Conservation (phyloP, 2,329 filamentous ascomycete species). For the Sphaerostilbella broomeana region DNA sequence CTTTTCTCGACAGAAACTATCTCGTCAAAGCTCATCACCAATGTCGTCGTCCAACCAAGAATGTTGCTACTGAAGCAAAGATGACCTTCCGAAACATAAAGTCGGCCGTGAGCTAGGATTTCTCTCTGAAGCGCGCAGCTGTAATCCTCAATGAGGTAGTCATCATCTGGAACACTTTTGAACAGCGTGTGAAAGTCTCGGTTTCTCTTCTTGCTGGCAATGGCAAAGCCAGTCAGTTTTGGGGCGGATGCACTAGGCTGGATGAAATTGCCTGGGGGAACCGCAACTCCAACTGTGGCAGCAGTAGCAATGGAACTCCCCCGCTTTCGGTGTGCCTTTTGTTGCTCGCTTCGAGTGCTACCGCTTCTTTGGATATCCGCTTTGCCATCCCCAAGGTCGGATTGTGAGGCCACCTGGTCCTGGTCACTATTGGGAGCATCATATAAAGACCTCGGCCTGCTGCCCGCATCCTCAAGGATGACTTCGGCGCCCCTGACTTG, state of each 20-base stretch:
- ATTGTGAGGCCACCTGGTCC: constrained; percentile 57
- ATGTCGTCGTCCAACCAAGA: constrained; percentile 91
- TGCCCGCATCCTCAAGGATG: constrained; percentile 28
- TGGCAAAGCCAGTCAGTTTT: constrained; percentile 88
- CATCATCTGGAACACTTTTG: constrained; percentile 94
- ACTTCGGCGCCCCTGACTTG: constrained; percentile 22
- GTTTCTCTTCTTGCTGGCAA: constrained; percentile 93
- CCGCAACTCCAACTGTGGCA: constrained; percentile 55
- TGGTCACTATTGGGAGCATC: constrained; percentile 48
- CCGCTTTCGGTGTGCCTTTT: constrained; percentile 62
- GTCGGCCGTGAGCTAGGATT: constrained; percentile 84
- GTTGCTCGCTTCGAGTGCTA: constrained; percentile 61
- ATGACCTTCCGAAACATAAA: constrained; percentile 96
- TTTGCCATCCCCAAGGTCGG: constrained; percentile 60
- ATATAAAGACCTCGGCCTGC: constrained; percentile 44
- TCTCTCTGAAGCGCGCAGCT: constrained; percentile 94
- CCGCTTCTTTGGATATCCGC: constrained; percentile 53
- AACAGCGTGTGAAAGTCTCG: constrained; percentile 91
- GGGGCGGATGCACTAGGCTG: constrained; percentile 52
- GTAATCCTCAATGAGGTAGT: constrained; percentile 97
- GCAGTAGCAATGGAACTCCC: constrained; percentile 71
- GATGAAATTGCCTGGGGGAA: constrained; percentile 42
- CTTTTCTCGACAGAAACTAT: constrained; percentile 96
- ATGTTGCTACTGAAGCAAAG: constrained; percentile 99
- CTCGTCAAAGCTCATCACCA: constrained; percentile 98